Evolutionary conservation across 129 eudicot species (phyloP).

Genomic region (Centrapalus pauciflorus): DNA sequence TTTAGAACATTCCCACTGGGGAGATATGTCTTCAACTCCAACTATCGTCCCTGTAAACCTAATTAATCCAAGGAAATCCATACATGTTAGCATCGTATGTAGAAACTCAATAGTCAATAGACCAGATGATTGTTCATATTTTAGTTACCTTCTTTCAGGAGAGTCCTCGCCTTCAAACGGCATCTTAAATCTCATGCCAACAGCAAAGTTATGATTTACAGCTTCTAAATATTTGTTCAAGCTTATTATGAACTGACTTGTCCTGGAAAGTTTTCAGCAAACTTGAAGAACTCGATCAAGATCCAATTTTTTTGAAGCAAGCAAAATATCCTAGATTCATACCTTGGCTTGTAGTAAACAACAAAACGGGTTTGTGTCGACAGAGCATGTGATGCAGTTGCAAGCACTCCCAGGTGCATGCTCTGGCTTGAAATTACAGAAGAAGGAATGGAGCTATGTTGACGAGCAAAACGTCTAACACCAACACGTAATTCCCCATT

Average conservation of each 20-base stretch:
- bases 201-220: conserved; percentile 43
- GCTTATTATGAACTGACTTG: conserved; percentile 86
- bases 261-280: conserved; percentile 28
- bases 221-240: conserved; percentile 79
- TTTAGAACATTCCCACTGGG: conserved; percentile 66
- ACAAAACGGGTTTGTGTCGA: conserved; percentile 66
- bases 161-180: conserved; percentile 93
- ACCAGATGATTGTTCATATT: not conserved
- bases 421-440: conserved; percentile 96
- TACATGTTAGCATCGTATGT: not conserved
- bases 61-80: not conserved
- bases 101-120: conserved; percentile 7
- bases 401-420: conserved; percentile 96
- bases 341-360: conserved; percentile 95
- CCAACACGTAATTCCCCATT: conserved; percentile 91
- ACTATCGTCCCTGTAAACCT: conserved; percentile 83
- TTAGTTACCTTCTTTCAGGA: conserved; percentile 74
- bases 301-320: not conserved
- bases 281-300: conserved; percentile 7
- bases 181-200: conserved; percentile 91
- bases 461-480: conserved; percentile 62
- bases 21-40: conserved; percentile 69
- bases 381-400: conserved; percentile 93
- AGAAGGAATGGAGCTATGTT: conserved; percentile 75
- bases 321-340: conserved; percentile 10